A percentile compares a stretch with the other conserved stretches of the same genome.
Conservation (phyloP, 202 grass and related monocot genomes). For the Miscanthus sacchariflorus region DNA sequence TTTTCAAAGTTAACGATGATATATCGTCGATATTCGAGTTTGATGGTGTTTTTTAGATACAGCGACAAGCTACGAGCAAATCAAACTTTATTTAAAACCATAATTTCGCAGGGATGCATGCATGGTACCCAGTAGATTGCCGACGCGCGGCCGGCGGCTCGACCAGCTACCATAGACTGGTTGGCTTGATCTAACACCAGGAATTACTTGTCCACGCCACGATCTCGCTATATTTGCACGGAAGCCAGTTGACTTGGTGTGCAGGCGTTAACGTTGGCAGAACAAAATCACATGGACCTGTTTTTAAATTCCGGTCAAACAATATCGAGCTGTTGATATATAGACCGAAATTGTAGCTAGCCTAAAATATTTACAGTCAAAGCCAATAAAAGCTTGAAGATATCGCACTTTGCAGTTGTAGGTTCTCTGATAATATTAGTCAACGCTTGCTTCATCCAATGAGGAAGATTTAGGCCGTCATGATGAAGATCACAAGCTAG, state of each 20-base stretch:
- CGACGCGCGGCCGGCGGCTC: no score
- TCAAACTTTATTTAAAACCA: no score
- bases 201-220: constrained; percentile 5
- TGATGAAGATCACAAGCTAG: neutral
- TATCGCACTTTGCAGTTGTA: neutral
- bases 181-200: neutral
- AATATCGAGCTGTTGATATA: neutral
- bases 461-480: constrained; percentile 15
- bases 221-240: constrained; percentile 21
- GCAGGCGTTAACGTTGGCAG: constrained; percentile 40
- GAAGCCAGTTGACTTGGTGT: constrained; percentile 34
- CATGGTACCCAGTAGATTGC: neutral
- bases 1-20: no score
- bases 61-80: no score
- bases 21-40: no score
- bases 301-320: constrained; percentile 38
- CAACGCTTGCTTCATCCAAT: neutral
- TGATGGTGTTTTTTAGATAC: no score
- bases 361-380: constrained; percentile 40
- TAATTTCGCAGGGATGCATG: neutral
- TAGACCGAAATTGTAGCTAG: neutral
- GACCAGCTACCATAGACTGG: neutral
- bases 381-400: neutral
- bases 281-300: neutral
- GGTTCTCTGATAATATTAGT: neutral